phyloP scores from a whole-genome alignment of 192 early-diverging fungal species.

The Coemansia sp. region DNA sequence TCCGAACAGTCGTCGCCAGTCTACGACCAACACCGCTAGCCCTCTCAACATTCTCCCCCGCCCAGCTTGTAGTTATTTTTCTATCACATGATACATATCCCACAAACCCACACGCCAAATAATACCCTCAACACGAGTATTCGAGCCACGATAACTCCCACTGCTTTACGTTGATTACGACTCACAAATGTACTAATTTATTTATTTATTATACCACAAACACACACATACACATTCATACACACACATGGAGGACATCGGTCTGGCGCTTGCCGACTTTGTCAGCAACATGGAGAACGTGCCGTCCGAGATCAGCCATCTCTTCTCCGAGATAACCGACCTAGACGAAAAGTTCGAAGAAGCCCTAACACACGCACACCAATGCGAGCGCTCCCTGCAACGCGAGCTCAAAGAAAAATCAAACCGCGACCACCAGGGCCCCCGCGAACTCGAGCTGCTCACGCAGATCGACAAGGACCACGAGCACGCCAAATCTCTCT shows the following conservation, averaged over 20 bases:
- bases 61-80: too few relatives aligned
- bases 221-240: constrained; percentile 1
- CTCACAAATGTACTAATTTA: neutral
- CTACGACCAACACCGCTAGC: too few relatives aligned
- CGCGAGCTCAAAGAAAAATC: constrained; percentile 20
- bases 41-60: too few relatives aligned
- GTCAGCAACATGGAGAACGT: constrained; percentile 52
- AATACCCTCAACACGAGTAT: too few relatives aligned
- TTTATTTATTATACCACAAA: neutral
- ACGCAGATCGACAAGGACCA: constrained; percentile 25
- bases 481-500: constrained; percentile 13
- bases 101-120: too few relatives aligned
- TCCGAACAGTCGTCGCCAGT: too few relatives aligned
- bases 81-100: too few relatives aligned
- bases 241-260: constrained; percentile 45
- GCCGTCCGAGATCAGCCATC: constrained; percentile 44
- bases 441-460: constrained; percentile 24
- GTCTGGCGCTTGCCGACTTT: constrained; percentile 48
- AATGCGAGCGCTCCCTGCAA: constrained; percentile 30
- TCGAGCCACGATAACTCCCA: too few relatives aligned
- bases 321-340: constrained; percentile 47
- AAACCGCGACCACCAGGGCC: constrained; percentile 20
- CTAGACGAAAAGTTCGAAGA: constrained; percentile 48
- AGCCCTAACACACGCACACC: constrained; percentile 18
- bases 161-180: too few relatives aligned